Evolutionary conservation across 768 basidiomycete genomes (phyloP), one percentile per base, ranked within the genome.

Genomic region (Pisolithus albus): DNA sequence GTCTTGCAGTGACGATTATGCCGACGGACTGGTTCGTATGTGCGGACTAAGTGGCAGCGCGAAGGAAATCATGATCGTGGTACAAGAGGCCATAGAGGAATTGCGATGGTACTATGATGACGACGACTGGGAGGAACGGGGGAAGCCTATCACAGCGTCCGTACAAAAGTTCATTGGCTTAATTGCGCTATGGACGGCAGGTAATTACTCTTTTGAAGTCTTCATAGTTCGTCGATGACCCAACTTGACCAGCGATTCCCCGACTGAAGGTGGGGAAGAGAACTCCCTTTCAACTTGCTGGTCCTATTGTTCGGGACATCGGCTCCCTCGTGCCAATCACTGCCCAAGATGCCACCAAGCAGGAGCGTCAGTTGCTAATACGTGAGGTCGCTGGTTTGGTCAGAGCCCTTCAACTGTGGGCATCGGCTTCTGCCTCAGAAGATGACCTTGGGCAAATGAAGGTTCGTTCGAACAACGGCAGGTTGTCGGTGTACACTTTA

Each of bases 61-160:
- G 0, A 77, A 76, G 52, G 76, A 77, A 56, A 54, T 71, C 21
- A 46, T 75, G 38, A 69, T 77, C 46, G 71, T 71, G 2, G 43
- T 68, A 16, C 72, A 76, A 46, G 76, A 75, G 55, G 57, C 56
- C 6, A 50, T 70, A 28, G 77, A 75, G 53, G 51, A 50, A 24
- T 43, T 77, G 19, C 56, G 60, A 23, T 49, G 44, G 4, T 39
- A 15, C 49, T 23, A 52, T 37, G 48, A 59, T 49, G 47, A 49
- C 21, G 57, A 58, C 11, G 60, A 56, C 4, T 61, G 59, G 9
- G 61, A 46, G 10, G 42, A 34, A 1, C 51, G 58, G 4, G 62
- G 9, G 7, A 47, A 65, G 3, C 47, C 63, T 11, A 50, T 40
- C 7, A 3, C 26, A 0, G 38, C 47, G 19, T 23, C 50, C 13